Evolutionary conservation across 768 basidiomycete species (phyloP), one percentile per base, ranked within the genome.

Genomic region (Pulveroboletus sp.): DNA sequence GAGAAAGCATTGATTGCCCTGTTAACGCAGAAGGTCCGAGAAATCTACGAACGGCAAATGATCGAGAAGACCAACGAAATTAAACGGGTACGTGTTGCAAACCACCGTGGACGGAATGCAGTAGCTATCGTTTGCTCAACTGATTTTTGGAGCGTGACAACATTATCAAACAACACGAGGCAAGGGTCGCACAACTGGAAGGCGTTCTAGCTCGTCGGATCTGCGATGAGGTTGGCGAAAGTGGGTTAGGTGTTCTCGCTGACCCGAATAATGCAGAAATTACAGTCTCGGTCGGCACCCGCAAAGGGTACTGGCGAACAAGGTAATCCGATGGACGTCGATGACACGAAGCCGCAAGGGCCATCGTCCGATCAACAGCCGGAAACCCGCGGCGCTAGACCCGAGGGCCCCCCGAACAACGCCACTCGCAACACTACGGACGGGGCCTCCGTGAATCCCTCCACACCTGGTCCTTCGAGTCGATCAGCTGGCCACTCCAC

Each of bases 51-150:
- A 53, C 73, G 80, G 45, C 75, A 77, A 15, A 66, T 76, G 33
- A 73, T 82, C 28, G 71, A 69, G 24, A 82, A 82, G 60, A 71
- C 70, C 45, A 81, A 83, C 55, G 80, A 83, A 47, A 71, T 84
- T 27, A 76, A 75, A 51, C 70, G 75, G 53, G 81, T 81, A 53
- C 38, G 71, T 64, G 43, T 49, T 35, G 21, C 32, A 31, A 39
- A 28, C 11, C 36, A 44, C 14, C 13, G 41, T 31, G 39, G 55
- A 46, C 38, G 46, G 47, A 46, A 28, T 50, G 41, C 21, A 21
- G 21, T 21, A 2, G 56, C 30, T 17, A 36, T 45, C 45, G 35
- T 49, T 41, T 49, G 6, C 39, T 47, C 41, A 39, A 56, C 28
- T 35, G 37, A 21, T 21, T 28, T 45, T 54, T 44, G 5, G 52